These are phyloP conservation scores for Potentilla sterilis DNA, from an alignment of 306 rosid species.

Conservation along the genomic window DNA sequence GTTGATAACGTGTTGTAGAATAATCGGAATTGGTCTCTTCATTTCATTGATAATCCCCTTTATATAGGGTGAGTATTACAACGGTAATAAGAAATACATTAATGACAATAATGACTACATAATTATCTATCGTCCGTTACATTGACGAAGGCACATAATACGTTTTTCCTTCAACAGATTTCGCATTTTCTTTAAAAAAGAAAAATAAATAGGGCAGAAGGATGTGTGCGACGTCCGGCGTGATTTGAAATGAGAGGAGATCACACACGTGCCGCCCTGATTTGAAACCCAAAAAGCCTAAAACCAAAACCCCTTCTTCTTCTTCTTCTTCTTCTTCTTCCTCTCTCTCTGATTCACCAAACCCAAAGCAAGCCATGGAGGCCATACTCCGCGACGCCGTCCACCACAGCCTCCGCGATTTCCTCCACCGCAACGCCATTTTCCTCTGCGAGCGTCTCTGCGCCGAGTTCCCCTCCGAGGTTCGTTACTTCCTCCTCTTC, in stretches of 20 bases:
- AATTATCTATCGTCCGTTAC: too few relatives aligned
- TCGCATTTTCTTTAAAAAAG: too few relatives aligned
- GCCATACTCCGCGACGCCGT: constrained; percentile 67
- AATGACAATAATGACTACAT: too few relatives aligned
- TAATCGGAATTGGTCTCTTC: too few relatives aligned
- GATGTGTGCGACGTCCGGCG: constrained; percentile 33
- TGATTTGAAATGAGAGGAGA: constrained; percentile 32
- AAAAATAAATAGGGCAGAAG: too few relatives aligned
- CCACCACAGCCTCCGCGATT: constrained; percentile 78
- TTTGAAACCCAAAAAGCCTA: constrained; percentile 39
- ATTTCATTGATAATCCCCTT: too few relatives aligned
- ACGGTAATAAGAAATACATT: too few relatives aligned
- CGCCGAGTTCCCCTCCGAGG: constrained; percentile 83
- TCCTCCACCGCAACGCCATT: constrained; percentile 79
- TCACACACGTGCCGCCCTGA: constrained; percentile 48
- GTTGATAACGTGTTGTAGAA: too few relatives aligned
- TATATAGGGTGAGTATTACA: too few relatives aligned
- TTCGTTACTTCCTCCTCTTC: constrained; percentile 8
- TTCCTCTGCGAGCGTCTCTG: constrained; percentile 92
- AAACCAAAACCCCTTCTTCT: constrained; percentile 18
- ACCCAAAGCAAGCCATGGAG: constrained; percentile 52
- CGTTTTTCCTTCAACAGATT: too few relatives aligned
- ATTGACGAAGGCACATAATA: too few relatives aligned
- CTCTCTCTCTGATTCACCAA: constrained; percentile 9
- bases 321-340: not conserved